Percentiles rank a stretch among this genome's conserved stretches.
These are phyloP conservation scores for Solanum virginianum DNA, from an alignment of 257 asterid genomes.

Conservation along the genomic window DNA sequence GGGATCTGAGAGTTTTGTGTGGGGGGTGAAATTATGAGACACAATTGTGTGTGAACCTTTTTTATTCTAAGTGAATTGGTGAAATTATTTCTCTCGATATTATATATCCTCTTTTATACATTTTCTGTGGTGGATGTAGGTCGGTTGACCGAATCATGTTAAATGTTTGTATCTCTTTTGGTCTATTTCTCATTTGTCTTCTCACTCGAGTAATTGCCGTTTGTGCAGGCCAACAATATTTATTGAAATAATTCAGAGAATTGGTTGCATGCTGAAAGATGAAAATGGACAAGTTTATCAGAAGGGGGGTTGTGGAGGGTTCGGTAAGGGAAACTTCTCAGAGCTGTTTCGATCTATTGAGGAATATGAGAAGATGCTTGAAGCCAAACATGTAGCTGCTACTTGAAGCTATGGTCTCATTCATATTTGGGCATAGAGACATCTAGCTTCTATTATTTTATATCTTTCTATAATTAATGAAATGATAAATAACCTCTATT, in stretches of 20 bases:
- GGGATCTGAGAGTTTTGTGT: too few species aligned
- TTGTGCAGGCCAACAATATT: conserved; percentile 74
- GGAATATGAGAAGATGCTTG: conserved; percentile 86
- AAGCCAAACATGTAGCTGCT: conserved; percentile 41
- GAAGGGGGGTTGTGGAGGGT: conserved; percentile 98
- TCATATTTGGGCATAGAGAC: not conserved
- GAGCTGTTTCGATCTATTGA: conserved; percentile 87
- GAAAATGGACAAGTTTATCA: conserved; percentile 57
- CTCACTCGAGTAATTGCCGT: not conserved
- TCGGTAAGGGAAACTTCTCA: conserved; percentile 93
- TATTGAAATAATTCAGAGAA: conserved; percentile 84
- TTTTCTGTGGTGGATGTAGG: too few species aligned
- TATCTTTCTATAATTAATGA: not conserved
- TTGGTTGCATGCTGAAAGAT: conserved; percentile 83
- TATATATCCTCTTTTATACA: too few species aligned
- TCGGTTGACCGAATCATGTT: too few species aligned
- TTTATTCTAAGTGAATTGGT: too few species aligned
- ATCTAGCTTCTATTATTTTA: not conserved
- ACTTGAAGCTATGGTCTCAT: not conserved
- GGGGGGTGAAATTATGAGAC: too few species aligned
- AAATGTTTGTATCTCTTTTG: too few species aligned
- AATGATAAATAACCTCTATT: not conserved
- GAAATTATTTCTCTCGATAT: too few species aligned
- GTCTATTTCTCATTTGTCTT: too few species aligned
- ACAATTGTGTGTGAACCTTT: too few species aligned